Percentiles rank a stretch among this genome's conserved stretches.
Conservation (phyloP, 73 alveolate species). For the Paramecium sexaurelia region DNA sequence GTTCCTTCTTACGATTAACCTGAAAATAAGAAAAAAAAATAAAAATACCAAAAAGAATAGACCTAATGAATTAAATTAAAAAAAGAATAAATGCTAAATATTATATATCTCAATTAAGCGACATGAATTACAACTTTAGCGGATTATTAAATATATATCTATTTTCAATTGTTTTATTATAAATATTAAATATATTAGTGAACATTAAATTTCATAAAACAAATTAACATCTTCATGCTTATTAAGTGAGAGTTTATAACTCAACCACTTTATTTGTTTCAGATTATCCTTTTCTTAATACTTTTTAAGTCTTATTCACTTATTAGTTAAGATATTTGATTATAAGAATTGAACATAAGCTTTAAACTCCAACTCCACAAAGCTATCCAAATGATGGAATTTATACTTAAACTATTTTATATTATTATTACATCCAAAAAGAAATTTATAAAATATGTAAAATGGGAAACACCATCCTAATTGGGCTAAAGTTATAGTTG, state of each 20-base stretch:
- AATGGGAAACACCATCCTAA: constrained; percentile 32
- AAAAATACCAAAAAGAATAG: background rate
- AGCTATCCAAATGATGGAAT: constrained; percentile 14
- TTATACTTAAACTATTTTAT: background rate
- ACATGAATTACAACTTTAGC: too few relatives aligned
- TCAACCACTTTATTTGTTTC: background rate
- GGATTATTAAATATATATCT: too few relatives aligned
- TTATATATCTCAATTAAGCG: too few relatives aligned
- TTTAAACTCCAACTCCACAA: background rate
- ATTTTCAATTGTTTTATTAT: too few relatives aligned
- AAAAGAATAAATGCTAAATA: too few relatives aligned
- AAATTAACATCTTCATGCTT: background rate
- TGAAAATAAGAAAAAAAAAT: background rate
- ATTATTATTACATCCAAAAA: background rate
- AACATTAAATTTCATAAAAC: too few relatives aligned
- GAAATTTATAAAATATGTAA: background rate
- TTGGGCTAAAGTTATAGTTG: background rate
- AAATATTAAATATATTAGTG: too few relatives aligned
- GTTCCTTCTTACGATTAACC: constrained; percentile 8
- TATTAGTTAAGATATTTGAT: background rate
- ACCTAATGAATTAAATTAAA: background rate
- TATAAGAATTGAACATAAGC: background rate
- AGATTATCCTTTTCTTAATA: background rate
- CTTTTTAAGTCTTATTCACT: background rate
- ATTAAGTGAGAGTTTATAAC: background rate